Evolutionary conservation across 129 eudicot genomes (phyloP).

Genomic region (Flaveria sonorensis): DNA sequence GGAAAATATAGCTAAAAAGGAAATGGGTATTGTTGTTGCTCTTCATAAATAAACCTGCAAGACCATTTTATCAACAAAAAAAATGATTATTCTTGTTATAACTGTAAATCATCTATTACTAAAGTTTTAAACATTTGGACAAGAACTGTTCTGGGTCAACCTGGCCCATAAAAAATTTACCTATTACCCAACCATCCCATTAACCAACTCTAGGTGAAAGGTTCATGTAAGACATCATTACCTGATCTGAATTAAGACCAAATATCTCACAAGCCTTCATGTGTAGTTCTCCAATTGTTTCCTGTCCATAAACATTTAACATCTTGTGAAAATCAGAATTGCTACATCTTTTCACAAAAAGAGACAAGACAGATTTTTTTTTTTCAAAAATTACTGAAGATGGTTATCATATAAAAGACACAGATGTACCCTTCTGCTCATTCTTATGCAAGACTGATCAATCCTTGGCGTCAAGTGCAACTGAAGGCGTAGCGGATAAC

Average conservation of each 20-base stretch:
- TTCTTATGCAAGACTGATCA: conserved; percentile 57
- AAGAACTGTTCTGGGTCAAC: not conserved
- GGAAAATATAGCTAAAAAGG: not conserved
- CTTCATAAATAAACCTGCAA: not conserved
- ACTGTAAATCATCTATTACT: not conserved
- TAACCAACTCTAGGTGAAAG: conserved; percentile 2
- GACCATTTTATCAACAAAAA: not conserved
- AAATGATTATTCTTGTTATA: not conserved
- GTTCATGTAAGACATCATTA: conserved; percentile 34
- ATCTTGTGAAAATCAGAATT: not conserved
- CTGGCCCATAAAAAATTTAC: not conserved
- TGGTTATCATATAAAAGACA: not conserved
- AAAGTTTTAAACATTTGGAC: not conserved
- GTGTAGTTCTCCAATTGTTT: conserved; percentile 78
- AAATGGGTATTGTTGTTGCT: not conserved
- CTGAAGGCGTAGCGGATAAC: conserved; percentile 86
- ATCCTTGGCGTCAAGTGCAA: conserved; percentile 70
- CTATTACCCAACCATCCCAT: not conserved
- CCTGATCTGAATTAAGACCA: conserved; percentile 66
- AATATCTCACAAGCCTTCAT: conserved; percentile 78
- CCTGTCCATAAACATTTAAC: conserved; percentile 46
- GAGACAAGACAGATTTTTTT: not conserved
- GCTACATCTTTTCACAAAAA: conserved; percentile 8
- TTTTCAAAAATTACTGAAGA: not conserved
- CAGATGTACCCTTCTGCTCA: conserved; percentile 80